Base-by-base conservation (phyloP, 2,329 filamentous ascomycete genomes). In the Aspergillus sp. region DNA sequence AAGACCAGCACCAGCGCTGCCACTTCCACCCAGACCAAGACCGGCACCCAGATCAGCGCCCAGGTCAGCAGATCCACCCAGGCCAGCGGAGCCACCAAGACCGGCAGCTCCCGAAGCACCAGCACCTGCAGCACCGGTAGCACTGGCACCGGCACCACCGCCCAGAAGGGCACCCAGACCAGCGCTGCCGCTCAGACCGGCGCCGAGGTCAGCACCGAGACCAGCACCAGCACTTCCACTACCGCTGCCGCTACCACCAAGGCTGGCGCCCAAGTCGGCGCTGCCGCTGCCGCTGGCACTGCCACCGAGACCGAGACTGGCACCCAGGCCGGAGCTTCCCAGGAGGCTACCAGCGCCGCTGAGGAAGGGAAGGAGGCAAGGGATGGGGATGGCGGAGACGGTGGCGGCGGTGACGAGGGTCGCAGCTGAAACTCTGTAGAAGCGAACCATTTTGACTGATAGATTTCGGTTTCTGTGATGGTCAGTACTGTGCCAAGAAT, bases 311-410 rank as follows among this genome's bases (percentile, higher is more conserved):
- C 53, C 55, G 28, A 57, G 45, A 47, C 54, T 49, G 43, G 54
- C 45, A 12, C 55, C 55, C 55, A 57, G 17, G 28, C 45, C 54
- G 30, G 54, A 57, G 32, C n/a, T 45, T 45, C 56, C 56, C 9
- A 58, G 21, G 19, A 58, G 56, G 56, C 56, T 58, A 58, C 56
- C 56, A 52, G 56, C 56, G 56, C 56, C 56, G 21, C 48, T 53
- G 38, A 58, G 56, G 49, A 58, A 52, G 56, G 56, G 56, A 52
- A 58, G 56, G 19, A 58, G 56, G 39, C 56, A 58, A 25, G 56
- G 56, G n/a, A 58, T 58, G 39, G 56, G 56, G 17, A 58, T 47
- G 25, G 56, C 56, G 41, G 49, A 53, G 49, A 58, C 56, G 25
- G 56, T 45, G 47, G 41, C 48, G 25, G 56, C 51, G 9, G 56